Base-by-base conservation (phyloP, 768 basidiomycete species). In the Pulveroboletus sp. region DNA sequence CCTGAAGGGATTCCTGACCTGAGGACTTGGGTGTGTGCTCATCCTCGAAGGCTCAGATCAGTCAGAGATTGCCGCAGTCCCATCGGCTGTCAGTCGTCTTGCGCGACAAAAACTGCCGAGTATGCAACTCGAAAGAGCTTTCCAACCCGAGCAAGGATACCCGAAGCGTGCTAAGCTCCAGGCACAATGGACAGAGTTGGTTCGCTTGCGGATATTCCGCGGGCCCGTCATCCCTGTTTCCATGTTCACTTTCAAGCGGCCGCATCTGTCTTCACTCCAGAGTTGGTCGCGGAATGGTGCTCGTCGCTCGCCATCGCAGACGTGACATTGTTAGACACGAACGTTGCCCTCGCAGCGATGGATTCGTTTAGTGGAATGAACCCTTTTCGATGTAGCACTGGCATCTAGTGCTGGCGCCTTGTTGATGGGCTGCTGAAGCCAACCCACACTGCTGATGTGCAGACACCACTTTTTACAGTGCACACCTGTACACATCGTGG, bases 381-480 rank as follows among this genome's bases (percentile, higher is more conserved):
- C 0, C n/a, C 6, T 9, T 5, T 35, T 5, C 2, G 9, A 37
- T 7, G 14, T 32, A 57, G 55, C 68, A 69, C 50, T 62, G 72
- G 43, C 64, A 73, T 56, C 71, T 3, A 21, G 70, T 38, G 62
- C 63, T 12, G 75, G 75, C 1, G 72, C 66, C 55, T 71, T 73
- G 0, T 11, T 14, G 67, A 32, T 72, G 72, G 68, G 73, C 74
- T 6, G 72, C 71, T 40, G 76, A 78, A 56, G 72, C 71, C 2
- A 60, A 75, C 30, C 30, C 76, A 77, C 64, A 67, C 67, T 3
- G 45, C 68, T 3, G 43, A 50, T 15, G 62, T 65, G 68, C 57
- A 53, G 79, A 82, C n/a, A 55, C 76, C 78, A 33, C 76, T 72
- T 11, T 69, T 66, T 58, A 65, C 73, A 56, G 68, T 64, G 31